A percentile compares a stretch with the other conserved stretches of the same genome.
Conservation (phyloP, 2,329 filamentous ascomycete genomes). For the Colletotrichum sp. region DNA sequence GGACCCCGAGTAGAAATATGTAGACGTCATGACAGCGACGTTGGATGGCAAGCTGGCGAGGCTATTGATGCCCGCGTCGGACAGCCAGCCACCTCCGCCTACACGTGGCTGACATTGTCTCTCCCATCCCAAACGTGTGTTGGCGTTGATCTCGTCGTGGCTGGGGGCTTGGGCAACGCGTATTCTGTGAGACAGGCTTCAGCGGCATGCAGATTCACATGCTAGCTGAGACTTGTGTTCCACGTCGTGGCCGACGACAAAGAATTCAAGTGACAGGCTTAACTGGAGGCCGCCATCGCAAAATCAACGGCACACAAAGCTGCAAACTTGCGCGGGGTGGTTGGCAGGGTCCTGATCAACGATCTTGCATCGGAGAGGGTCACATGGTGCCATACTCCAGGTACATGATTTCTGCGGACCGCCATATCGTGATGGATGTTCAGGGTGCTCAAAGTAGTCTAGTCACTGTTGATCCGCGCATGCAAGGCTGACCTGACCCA, state of each 20-base stretch:
- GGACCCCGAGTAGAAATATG: neutral
- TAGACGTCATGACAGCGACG: neutral
- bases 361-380: constrained; percentile 2
- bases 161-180: neutral
- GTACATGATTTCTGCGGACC: neutral
- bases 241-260: neutral
- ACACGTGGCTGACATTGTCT: neutral
- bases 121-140: no score
- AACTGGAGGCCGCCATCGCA: neutral
- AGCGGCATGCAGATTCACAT: neutral
- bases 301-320: neutral
- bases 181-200: neutral
- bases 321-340: neutral
- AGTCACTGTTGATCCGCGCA: neutral
- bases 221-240: neutral
- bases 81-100: neutral
- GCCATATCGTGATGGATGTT: neutral
- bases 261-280: neutral
- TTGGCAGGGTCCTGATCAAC: neutral
- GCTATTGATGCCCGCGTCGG: constrained; percentile 8
- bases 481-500: neutral
- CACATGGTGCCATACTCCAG: neutral
- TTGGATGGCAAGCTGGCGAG: neutral
- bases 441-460: neutral
- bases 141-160: neutral